A percentile compares a stretch with the other conserved stretches of the same genome.
These are phyloP conservation scores for Heimioporus sp. DNA, from an alignment of 768 basidiomycete genomes.

Conservation along the genomic window DNA sequence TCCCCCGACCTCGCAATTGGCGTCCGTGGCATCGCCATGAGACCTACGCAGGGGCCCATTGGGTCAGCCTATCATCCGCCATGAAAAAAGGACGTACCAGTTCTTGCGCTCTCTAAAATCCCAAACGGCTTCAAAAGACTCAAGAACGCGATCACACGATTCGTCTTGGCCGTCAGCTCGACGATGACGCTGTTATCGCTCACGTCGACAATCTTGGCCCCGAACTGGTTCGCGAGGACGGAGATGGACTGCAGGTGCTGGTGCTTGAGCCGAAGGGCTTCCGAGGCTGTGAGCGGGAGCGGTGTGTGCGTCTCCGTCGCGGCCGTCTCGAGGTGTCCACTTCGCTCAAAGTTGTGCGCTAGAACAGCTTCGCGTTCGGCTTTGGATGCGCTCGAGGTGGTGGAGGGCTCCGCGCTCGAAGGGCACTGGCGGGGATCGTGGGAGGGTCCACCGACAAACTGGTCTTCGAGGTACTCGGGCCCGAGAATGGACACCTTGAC, in stretches of 20 bases:
- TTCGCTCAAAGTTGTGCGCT: conserved; percentile 76
- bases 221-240: conserved; percentile 82
- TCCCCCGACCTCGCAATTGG: conserved; percentile 66
- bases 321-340: conserved; percentile 38
- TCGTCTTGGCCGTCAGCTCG: conserved; percentile 91
- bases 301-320: conserved; percentile 26
- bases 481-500: conserved; percentile 97
- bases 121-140: conserved; percentile 91
- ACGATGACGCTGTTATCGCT: conserved; percentile 94
- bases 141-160: conserved; percentile 90
- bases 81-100: conserved; percentile 53
- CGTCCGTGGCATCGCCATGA: conserved; percentile 98
- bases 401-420: conserved; percentile 4
- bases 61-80: background rate
- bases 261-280: conserved; percentile 88
- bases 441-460: conserved; percentile 81
- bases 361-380: conserved; percentile 68
- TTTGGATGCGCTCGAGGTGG: conserved; percentile 43
- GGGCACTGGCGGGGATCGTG: conserved; percentile 62
- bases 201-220: conserved; percentile 91
- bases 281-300: conserved; percentile 63
- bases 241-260: conserved; percentile 87
- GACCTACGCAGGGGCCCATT: conserved; percentile 45
- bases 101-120: conserved; percentile 90
- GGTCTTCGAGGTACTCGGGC: conserved; percentile 93